These are phyloP conservation scores for Purpureocillium takamizusanense DNA, from an alignment of 2,329 filamentous ascomycete genomes.

Conservation along the genomic window DNA sequence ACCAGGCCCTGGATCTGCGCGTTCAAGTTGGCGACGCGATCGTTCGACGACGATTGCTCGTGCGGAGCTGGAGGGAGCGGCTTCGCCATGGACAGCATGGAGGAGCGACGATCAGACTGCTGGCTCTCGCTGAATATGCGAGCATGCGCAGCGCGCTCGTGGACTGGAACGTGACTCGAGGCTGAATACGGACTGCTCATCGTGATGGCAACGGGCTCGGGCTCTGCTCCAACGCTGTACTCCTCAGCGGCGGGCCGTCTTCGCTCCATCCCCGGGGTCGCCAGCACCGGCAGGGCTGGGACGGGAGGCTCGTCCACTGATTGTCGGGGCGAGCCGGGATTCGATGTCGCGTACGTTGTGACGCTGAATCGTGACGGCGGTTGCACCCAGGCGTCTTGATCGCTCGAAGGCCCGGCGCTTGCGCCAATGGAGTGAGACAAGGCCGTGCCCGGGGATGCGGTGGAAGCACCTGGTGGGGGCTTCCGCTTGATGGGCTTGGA, in stretches of 20 bases:
- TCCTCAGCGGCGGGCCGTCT: slow-evolving; percentile 18
- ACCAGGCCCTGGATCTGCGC: slow-evolving; percentile 55
- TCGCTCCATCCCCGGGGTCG: slow-evolving; percentile 20
- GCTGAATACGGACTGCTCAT: slow-evolving; percentile 11
- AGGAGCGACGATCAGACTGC: slow-evolving; percentile 13
- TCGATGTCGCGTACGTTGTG: slow-evolving; percentile 50
- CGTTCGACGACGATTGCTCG: slow-evolving; percentile 45
- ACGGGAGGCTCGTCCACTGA: slow-evolving; percentile 15
- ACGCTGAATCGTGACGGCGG: slow-evolving; percentile 55
- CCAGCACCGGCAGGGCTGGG: slow-evolving; percentile 12
- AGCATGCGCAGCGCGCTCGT: not conserved
- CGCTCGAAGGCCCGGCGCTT: not conserved
- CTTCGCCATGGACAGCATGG: slow-evolving; percentile 39
- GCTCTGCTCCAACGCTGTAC: slow-evolving; percentile 10
- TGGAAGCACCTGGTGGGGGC: slow-evolving; percentile 23
- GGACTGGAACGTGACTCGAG: not conserved
- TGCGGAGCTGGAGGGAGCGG: slow-evolving; percentile 52
- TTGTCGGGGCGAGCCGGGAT: slow-evolving; percentile 16
- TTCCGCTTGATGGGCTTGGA: slow-evolving; percentile 36
- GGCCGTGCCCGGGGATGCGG: slow-evolving; percentile 12
- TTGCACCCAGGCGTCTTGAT: slow-evolving; percentile 34
- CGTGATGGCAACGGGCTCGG: slow-evolving; percentile 19
- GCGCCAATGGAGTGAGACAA: slow-evolving; percentile 9
- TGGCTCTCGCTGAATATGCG: slow-evolving; percentile 4
- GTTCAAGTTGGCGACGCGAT: slow-evolving; percentile 59